phyloP scores from a whole-genome alignment of 2,329 filamentous ascomycete genomes.

The Metarhizium sp. region DNA sequence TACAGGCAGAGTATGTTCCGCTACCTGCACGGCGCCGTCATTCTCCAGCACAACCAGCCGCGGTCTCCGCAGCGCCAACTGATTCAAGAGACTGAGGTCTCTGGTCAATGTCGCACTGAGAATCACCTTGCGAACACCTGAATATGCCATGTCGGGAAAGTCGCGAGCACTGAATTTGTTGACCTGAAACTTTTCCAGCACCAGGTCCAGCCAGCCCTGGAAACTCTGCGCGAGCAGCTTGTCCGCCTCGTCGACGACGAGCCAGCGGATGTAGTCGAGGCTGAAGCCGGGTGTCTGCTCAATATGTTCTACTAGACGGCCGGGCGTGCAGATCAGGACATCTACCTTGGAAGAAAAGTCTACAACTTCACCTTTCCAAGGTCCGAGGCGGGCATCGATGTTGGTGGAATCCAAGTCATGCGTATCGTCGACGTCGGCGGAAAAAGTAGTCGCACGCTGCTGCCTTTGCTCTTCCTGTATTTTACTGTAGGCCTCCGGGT shows the following conservation, averaged over 20 bases:
- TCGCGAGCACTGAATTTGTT: constrained; percentile 41
- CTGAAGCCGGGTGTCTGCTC: constrained; percentile 75
- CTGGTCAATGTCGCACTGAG: constrained; percentile 88
- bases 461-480: constrained; percentile 15
- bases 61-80: constrained; percentile 63
- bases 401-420: constrained; percentile 12
- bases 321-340: constrained; percentile 84
- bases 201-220: constrained; percentile 75
- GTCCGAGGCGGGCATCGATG: constrained; percentile 22
- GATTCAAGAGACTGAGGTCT: constrained; percentile 71
- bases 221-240: constrained; percentile 85
- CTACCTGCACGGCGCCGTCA: constrained; percentile 29
- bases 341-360: constrained; percentile 66
- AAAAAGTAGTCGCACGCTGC: constrained; percentile 4
- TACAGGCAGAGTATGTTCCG: constrained; percentile 48
- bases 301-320: constrained; percentile 84
- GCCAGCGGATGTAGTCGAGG: constrained; percentile 71
- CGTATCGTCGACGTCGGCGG: constrained; percentile 10
- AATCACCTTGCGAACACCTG: constrained; percentile 66
- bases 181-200: constrained; percentile 52
- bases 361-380: constrained; percentile 43
- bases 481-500: constrained; percentile 44
- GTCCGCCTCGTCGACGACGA: constrained; percentile 90
- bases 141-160: constrained; percentile 41
- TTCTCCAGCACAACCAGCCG: constrained; percentile 68